Percentiles rank a stretch among this genome's conserved stretches.
phyloP scores from a whole-genome alignment of 106 monocot genomes.

The Iris macrosiphon region DNA sequence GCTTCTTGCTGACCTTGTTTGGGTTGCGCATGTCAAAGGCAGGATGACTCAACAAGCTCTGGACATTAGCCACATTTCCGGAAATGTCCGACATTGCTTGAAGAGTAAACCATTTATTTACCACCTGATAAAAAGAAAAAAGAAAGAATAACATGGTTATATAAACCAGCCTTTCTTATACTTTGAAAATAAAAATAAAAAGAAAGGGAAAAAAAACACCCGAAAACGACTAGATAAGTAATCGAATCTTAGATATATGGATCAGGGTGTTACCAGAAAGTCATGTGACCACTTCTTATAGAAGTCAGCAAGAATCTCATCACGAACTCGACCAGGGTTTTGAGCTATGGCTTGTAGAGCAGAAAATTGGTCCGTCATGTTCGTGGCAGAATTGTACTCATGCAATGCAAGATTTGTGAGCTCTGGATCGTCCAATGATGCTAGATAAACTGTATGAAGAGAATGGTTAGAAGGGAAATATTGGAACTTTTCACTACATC shows the following conservation, averaged over 20 bases:
- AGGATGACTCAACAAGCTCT: conserved; percentile 81
- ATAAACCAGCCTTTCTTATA: too few species aligned
- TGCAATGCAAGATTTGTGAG: conserved; percentile 52
- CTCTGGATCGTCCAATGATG: conserved; percentile 68
- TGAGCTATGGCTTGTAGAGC: conserved; percentile 77
- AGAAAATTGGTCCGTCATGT: conserved; percentile 98
- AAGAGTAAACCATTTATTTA: conserved; percentile 95
- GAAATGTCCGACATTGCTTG: conserved; percentile 94
- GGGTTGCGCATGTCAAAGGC: conserved; percentile 94
- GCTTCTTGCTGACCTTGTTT: conserved; percentile 58
- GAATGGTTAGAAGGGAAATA: background rate
- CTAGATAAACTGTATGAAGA: conserved; percentile 59
- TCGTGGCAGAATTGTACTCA: conserved; percentile 84
- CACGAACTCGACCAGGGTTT: conserved; percentile 77
- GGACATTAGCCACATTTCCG: conserved; percentile 85
- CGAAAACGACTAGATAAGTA: too few species aligned
- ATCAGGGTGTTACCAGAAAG: conserved; percentile 54
- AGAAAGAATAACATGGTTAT: too few species aligned
- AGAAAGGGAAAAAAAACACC: too few species aligned
- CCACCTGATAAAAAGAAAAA: conserved; percentile 68
- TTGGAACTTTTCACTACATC: conserved; percentile 3
- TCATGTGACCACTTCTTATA: conserved; percentile 91
- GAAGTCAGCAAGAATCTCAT: conserved; percentile 82
- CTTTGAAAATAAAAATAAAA: too few species aligned
- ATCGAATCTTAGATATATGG: background rate